Base-by-base conservation (phyloP, 495 filamentous ascomycete genomes). In the Lasiosphaeria hispida region DNA sequence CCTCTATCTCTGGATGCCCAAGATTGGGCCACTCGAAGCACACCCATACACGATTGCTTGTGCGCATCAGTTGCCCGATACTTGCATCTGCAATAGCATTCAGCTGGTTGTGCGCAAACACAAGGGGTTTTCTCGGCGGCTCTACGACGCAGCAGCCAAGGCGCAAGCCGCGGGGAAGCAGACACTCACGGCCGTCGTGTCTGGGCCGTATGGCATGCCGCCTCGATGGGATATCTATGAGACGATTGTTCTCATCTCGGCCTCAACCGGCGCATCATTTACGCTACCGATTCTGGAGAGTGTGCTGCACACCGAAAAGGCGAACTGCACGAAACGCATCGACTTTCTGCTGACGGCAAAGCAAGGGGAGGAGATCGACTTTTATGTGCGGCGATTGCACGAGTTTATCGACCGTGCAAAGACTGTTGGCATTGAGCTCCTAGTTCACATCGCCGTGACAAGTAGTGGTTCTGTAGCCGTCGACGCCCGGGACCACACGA, bases 41-140 rank as follows among this genome's bases (percentile, higher is more conserved):
- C 91, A 96, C 53, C 91, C 91, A 0, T 94, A 92, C 67, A 93
- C 90, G 7, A 90, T 95, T 55, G 80, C 85, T 19, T 78, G 75
- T 39, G 69, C 75, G 3, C 77, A 76, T 49, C 71, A 72, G 57
- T 48, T 74, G 18, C 69, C 73, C 1, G 70, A 71, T 15, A 76
- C 71, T 7, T 81, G 77, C 55, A 75, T 75, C 61, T 82, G 77
- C 72, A 79, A 81, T 60, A 79, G 77, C 64, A 77, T 94, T 59
- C 87, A 91, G 59, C 83, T 95, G 38, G 76, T 90, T 15, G 77
- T 94, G 9, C 84, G 87, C 44, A 82, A 87, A 2, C 85, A 91
- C 59, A 75, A 76, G 38, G 90, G 91, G 4, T 87, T 88, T 44
- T 92, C 91, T 1, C 77, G 75, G 37, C 77, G 83, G 0, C 80